Percentiles rank a stretch among this genome's conserved stretches.
phyloP scores from a whole-genome alignment of 352 stramenopile species.

The Globisporangium emineosum region DNA sequence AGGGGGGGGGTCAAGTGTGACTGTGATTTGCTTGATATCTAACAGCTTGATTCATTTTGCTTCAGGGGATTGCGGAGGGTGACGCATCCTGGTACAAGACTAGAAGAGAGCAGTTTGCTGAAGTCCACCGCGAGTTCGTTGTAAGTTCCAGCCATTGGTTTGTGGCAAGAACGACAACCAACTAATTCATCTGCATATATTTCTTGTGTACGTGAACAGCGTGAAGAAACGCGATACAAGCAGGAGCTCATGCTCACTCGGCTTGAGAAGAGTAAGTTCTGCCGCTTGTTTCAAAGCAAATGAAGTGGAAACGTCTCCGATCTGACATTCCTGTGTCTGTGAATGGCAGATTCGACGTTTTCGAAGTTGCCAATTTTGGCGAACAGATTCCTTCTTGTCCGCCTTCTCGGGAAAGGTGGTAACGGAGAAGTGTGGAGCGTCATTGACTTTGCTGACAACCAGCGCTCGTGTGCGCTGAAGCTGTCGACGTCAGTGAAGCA shows the following conservation, averaged over 20 bases:
- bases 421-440: conserved; percentile 83
- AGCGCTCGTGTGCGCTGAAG: conserved; percentile 61
- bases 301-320: background rate
- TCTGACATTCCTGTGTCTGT: background rate
- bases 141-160: conserved; percentile 26
- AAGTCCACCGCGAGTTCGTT: conserved; percentile 54
- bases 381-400: conserved; percentile 65
- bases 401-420: conserved; percentile 65
- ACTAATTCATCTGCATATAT: background rate
- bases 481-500: conserved; percentile 72
- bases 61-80: conserved; percentile 31
- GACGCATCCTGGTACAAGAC: conserved; percentile 52
- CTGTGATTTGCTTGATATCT: background rate
- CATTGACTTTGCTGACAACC: conserved; percentile 69
- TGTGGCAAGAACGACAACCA: background rate
- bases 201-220: conserved; percentile 23
- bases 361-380: conserved; percentile 67
- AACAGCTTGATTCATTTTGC: background rate
- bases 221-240: conserved; percentile 73
- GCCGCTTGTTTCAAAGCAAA: background rate
- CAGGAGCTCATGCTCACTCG: conserved; percentile 71
- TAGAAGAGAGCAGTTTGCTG: conserved; percentile 41
- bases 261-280: conserved; percentile 56
- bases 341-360: conserved; percentile 51
- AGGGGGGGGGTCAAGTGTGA: conserved; percentile 5